phyloP scores from a whole-genome alignment of 2,329 filamentous ascomycete genomes.

The Myriosclerotinia duriaeana region DNA sequence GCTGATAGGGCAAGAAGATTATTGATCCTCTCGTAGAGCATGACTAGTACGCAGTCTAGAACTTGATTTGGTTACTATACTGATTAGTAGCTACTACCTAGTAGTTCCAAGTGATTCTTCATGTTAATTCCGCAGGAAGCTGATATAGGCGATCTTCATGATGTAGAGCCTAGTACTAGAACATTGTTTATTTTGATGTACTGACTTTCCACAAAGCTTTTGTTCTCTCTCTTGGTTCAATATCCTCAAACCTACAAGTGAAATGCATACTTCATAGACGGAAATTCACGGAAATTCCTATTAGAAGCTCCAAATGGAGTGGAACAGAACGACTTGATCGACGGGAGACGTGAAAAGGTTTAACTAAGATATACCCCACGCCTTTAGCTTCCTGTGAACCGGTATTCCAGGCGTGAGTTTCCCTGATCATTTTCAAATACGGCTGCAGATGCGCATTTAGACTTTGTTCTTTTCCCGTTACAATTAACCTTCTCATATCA shows the following conservation, averaged over 20 bases:
- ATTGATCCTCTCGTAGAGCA: neutral
- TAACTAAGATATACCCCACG: no score
- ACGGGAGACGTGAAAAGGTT: neutral
- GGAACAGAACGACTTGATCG: neutral
- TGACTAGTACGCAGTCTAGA: neutral
- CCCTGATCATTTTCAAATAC: neutral
- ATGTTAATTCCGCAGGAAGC: neutral
- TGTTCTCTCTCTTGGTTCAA: neutral
- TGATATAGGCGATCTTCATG: neutral
- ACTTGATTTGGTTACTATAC: neutral
- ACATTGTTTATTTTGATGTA: neutral
- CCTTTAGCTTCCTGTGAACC: neutral
- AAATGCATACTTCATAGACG: neutral
- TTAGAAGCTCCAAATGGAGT: neutral
- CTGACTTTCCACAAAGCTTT: neutral
- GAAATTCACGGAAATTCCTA: no score
- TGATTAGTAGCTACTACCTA: no score
- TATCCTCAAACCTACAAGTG: neutral
- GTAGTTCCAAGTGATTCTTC: neutral
- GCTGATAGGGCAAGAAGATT: no score
- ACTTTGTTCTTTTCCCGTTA: neutral
- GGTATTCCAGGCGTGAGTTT: conserved; percentile 2
- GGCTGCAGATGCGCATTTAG: neutral
- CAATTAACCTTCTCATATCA: neutral
- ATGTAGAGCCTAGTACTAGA: neutral